Evolutionary conservation across 1,284 basidiomycete genomes (phyloP).

Genomic region (Hemileia vastatrix): DNA sequence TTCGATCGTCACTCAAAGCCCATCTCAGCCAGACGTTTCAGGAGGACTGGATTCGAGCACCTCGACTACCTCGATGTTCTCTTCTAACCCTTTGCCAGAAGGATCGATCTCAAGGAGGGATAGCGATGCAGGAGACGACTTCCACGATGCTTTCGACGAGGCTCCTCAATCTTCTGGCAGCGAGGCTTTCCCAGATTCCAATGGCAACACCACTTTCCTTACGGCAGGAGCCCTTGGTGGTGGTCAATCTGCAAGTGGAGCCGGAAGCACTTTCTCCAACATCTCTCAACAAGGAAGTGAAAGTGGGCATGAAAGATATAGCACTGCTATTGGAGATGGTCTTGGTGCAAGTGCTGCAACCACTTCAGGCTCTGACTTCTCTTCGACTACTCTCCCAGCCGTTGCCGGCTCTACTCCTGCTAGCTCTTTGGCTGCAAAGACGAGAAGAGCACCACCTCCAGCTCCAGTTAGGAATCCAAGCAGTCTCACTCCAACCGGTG

Average conservation of each 20-base stretch:
- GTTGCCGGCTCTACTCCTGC: background rate
- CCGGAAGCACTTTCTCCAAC: background rate
- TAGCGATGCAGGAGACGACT: background rate
- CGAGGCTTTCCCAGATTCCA: background rate
- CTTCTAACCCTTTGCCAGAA: background rate
- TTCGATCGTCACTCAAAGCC: constrained; percentile 16
- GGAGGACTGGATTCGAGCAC: background rate
- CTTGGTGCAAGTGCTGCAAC: background rate
- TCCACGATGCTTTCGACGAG: background rate
- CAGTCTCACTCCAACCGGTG: background rate
- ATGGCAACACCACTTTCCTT: background rate
- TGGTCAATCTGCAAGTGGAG: background rate
- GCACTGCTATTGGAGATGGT: background rate
- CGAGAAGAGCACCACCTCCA: constrained; percentile 35
- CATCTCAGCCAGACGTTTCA: background rate
- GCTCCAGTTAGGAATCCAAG: constrained; percentile 29
- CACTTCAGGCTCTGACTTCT: background rate
- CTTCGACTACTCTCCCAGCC: background rate
- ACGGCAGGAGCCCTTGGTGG: background rate
- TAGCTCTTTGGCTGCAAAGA: constrained; percentile 23
- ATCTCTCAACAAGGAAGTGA: background rate
- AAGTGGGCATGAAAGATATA: background rate
- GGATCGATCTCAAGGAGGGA: background rate
- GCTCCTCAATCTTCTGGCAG: background rate
- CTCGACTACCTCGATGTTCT: background rate